These are phyloP conservation scores for Coniochaeta pulveracea DNA, from an alignment of 2,329 filamentous ascomycete genomes.

Conservation along the genomic window DNA sequence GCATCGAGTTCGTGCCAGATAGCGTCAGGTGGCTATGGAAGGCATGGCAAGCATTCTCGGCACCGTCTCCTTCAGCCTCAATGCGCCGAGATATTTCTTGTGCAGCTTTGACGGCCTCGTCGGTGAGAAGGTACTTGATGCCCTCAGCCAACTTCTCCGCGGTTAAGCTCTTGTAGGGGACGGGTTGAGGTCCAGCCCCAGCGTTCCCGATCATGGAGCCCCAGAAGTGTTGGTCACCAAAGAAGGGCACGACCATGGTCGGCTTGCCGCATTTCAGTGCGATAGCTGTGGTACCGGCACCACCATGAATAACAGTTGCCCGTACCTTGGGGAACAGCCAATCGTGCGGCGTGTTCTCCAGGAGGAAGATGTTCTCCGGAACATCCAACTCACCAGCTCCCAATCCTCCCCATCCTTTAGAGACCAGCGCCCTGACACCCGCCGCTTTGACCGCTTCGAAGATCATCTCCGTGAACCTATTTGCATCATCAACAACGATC, in stretches of 20 bases:
- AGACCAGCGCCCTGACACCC: constrained; percentile 60
- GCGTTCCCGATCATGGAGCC: constrained; percentile 55
- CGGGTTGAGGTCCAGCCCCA: constrained; percentile 52
- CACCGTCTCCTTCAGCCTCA: constrained; percentile 53
- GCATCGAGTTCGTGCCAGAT: constrained; percentile 40
- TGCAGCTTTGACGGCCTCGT: constrained; percentile 46
- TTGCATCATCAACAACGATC: constrained; percentile 63
- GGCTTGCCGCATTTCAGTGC: constrained; percentile 61
- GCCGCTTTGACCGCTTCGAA: constrained; percentile 55
- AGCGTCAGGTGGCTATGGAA: constrained; percentile 53
- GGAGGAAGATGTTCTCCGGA: constrained; percentile 56
- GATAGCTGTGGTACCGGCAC: constrained; percentile 66
- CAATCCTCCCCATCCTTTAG: constrained; percentile 65
- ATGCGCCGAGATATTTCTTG: constrained; percentile 50
- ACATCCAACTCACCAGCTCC: constrained; percentile 40
- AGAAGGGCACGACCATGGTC: constrained; percentile 70
- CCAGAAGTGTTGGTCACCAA: constrained; percentile 74
- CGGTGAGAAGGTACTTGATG: constrained; percentile 54
- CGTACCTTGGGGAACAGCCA: constrained; percentile 61
- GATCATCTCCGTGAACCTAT: constrained; percentile 58
- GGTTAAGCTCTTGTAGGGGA: constrained; percentile 57
- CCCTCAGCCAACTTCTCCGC: constrained; percentile 57
- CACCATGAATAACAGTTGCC: constrained; percentile 65
- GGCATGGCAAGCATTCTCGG: constrained; percentile 54
- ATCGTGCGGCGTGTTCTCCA: constrained; percentile 66